Conservation (phyloP, 768 basidiomycete species). For the Russula abietina region DNA sequence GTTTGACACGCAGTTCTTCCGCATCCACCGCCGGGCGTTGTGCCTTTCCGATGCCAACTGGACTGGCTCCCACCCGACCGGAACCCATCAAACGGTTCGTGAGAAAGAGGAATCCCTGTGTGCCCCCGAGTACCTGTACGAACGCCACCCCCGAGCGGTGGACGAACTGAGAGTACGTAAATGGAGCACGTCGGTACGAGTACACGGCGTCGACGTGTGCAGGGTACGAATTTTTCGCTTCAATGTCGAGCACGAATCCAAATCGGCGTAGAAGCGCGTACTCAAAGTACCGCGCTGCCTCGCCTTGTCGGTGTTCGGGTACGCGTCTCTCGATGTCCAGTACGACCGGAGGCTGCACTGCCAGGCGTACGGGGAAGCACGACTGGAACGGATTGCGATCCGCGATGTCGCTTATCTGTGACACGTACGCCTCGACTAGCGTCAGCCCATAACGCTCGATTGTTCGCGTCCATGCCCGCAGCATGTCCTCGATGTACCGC, state of each 20-base stretch:
- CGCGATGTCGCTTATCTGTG: conserved; percentile 83
- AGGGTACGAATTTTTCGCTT: conserved; percentile 70
- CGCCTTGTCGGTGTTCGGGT: conserved; percentile 53
- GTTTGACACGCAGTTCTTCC: conserved; percentile 30
- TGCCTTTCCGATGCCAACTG: conserved; percentile 21
- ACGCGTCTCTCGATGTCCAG: conserved; percentile 62
- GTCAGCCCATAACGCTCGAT: conserved; percentile 88
- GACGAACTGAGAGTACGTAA: conserved; percentile 84
- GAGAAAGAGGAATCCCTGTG: conserved; percentile 79
- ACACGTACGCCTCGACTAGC: conserved; percentile 90
- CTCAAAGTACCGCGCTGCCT: conserved; percentile 67
- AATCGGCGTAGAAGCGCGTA: conserved; percentile 70
- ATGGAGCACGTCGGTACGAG: conserved; percentile 76
- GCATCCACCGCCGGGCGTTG: conserved; percentile 31
- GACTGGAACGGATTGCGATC: conserved; percentile 87
- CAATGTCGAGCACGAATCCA: conserved; percentile 79
- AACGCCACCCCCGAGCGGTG: conserved; percentile 88
- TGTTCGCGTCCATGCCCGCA: conserved; percentile 72
- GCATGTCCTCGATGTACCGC: conserved; percentile 80
- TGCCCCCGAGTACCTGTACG: conserved; percentile 77
- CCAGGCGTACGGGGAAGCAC: conserved; percentile 78
- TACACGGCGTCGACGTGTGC: conserved; percentile 81
- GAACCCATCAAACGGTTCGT: conserved; percentile 81
- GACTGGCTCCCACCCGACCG: conserved; percentile 49
- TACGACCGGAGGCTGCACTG: conserved; percentile 64